Conservation (phyloP, 257 asterid species). For the Lycium barbarum region DNA sequence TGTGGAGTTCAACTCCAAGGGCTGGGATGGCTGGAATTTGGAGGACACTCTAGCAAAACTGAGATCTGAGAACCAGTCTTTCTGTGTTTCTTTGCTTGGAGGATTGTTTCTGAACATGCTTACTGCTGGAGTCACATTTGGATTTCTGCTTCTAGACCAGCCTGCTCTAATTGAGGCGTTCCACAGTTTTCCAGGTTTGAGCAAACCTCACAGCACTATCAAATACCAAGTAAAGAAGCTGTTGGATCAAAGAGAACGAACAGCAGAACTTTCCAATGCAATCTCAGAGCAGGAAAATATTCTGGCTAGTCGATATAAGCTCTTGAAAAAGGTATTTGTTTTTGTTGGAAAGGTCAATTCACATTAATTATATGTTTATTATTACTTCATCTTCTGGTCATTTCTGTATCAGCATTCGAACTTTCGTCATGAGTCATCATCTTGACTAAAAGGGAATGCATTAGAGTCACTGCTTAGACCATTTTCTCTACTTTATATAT, state of each 20-base stretch:
- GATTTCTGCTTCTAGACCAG: conserved; percentile 72
- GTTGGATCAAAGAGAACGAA: conserved; percentile 69
- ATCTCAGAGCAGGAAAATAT: conserved; percentile 69
- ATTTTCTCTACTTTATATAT: conserved; percentile 5
- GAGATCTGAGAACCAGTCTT: conserved; percentile 58
- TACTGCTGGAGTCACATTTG: conserved; percentile 84
- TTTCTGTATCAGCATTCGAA: conserved; percentile 4
- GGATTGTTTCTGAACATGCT: conserved; percentile 86
- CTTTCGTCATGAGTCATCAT: neutral
- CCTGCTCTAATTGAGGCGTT: conserved; percentile 72
- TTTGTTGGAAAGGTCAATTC: neutral
- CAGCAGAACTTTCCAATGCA: conserved; percentile 52
- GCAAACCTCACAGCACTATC: conserved; percentile 87
- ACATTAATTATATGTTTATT: conserved; percentile 1
- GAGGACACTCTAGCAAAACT: conserved; percentile 63
- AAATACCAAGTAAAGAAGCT: conserved; percentile 80
- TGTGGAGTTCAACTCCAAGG: conserved; percentile 63
- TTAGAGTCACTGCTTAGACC: neutral
- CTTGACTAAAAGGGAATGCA: neutral
- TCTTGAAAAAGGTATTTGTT: conserved; percentile 74
- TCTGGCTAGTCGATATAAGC: conserved; percentile 68
- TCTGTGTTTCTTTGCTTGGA: conserved; percentile 73
- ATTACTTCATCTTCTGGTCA: conserved; percentile 12
- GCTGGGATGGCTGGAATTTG: conserved; percentile 73
- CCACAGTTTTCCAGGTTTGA: conserved; percentile 78